phyloP scores from a whole-genome alignment of 176 grass and related monocot species.

The Bonia amplexicaulis region DNA sequence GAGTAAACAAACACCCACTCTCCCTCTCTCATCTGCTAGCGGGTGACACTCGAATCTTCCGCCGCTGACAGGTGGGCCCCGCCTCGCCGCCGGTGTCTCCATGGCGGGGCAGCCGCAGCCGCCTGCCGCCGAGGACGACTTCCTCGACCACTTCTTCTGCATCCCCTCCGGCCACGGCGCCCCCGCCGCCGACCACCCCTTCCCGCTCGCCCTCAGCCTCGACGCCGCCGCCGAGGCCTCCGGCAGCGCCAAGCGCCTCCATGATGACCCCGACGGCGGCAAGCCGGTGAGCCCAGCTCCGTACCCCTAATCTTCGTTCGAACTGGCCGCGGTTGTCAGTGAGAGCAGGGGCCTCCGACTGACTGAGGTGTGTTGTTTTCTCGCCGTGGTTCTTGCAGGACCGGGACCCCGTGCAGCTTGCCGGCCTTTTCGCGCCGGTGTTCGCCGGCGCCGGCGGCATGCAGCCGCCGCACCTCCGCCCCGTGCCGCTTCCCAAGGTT shows the following conservation, averaged over 20 bases:
- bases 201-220: constrained; percentile 70
- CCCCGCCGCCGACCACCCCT: constrained; percentile 14
- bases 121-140: constrained; percentile 65
- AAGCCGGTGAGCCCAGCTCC: constrained; percentile 38
- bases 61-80: background rate
- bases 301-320: background rate
- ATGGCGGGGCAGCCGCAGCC: constrained; percentile 69
- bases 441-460: constrained; percentile 44
- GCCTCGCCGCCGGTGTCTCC: background rate
- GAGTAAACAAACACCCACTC: background rate
- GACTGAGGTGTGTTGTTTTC: background rate
- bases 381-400: constrained; percentile 44
- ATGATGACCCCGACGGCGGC: constrained; percentile 25
- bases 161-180: background rate
- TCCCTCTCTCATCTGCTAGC: background rate
- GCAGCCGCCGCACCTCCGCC: constrained; percentile 53
- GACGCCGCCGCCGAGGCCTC: constrained; percentile 55
- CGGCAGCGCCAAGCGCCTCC: constrained; percentile 36
- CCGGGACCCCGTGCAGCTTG: constrained; percentile 60
- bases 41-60: constrained; percentile 11
- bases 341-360: background rate
- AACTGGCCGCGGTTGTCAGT: background rate
- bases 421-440: constrained; percentile 59
- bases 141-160: constrained; percentile 76
- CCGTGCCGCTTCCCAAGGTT: constrained; percentile 62